Evolutionary conservation across 805 yeast species (phyloP), one percentile per base, ranked within the genome.

Genomic region (Cyberlindnera sargentensis): DNA sequence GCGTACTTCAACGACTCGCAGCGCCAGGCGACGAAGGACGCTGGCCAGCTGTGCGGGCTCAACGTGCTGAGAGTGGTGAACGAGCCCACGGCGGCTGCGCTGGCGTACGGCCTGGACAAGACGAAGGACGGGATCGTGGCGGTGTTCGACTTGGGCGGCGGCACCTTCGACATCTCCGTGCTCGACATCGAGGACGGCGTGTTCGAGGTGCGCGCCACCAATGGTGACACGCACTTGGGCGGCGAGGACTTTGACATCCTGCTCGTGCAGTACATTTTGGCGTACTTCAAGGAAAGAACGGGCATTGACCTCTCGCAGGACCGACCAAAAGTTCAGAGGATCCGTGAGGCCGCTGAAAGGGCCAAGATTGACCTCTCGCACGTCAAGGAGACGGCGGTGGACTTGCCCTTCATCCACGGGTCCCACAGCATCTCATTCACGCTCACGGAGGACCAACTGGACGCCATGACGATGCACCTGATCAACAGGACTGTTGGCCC

Each of bases 61-160:
- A 80, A 84, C 45, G 84, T 84, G 28, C 63, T 84, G 53, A 70
- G 95, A 61, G 89, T 84, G 37, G 75, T 84, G 30, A 84, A 84
- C 62, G 93, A 84, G 63, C 93, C 93, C 34, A 84, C 93, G 25
- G 91, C 91, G 8, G 91, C 93, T 28, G 91, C 91, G 11, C 71
- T 84, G 54, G 89, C 91, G 34, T 84, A 84, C 59, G 93, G 93
- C 37, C 66, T 83, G 28, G 84, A 81, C 51, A 71, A 73, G 54
- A 68, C 71, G 42, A 64, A 63, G 36, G 57, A 53, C n/a, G 55
- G 55, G 15, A 52, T 70, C 25, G 63, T 70, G 37, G 76, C 76
- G 3, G 76, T 71, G 24, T 84, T 81, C 56, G 95, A 84, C 64
- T 72, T 84, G 48, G 95, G 95, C 51, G 95, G 95, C 44, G 95